Base-by-base conservation (phyloP, 257 asterid genomes). In the Capsicum chinense region DNA sequence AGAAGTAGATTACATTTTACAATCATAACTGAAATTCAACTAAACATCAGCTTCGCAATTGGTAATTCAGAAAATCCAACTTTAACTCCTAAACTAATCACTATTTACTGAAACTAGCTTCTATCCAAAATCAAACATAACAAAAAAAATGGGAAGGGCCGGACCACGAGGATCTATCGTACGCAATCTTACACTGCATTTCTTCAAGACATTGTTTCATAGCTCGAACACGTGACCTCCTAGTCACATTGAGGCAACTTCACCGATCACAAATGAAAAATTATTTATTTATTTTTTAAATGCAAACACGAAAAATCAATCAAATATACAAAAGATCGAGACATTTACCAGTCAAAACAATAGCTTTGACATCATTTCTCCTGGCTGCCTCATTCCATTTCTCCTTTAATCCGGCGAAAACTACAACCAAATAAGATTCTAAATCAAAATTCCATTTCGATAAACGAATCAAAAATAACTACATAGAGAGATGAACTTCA, bases 291-390 rank as follows among this genome's bases (percentile, higher is more conserved):
- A 1, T 26, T 26, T 26, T 26, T 26, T 1, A 13, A 54, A 37
- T 10, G 52, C 48, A 16, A 13, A 2, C 44, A 47, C 17, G 0
- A 17, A 44, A 70, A 5, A 4, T 44, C 11, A 37, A 7, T 2
- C 14, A 33, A 57, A 62, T 48, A 15, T 14, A 7, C 15, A 21
- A 82, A 42, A 79, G 54, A 2, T 58, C 5, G 48, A 85, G 81
- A 83, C 12, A 48, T 90, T 81, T 87, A 97, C 99, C 99, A 1
- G 90, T 87, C 2, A 97, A 84, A 81, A 97, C 98, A 87, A 95
- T 50, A 83, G 99, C 99, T 88, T 91, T 91, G 47, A 97, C 94
- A 83, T 97, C 99, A 74, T 91, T 86, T 89, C 99, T 92, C 83
- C 86, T 86, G 89, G 90, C 85, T 4, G 99, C 98, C 87, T 93